Base-by-base conservation (phyloP, 2,329 filamentous ascomycete species). In the Scortechinia acanthostroma region DNA sequence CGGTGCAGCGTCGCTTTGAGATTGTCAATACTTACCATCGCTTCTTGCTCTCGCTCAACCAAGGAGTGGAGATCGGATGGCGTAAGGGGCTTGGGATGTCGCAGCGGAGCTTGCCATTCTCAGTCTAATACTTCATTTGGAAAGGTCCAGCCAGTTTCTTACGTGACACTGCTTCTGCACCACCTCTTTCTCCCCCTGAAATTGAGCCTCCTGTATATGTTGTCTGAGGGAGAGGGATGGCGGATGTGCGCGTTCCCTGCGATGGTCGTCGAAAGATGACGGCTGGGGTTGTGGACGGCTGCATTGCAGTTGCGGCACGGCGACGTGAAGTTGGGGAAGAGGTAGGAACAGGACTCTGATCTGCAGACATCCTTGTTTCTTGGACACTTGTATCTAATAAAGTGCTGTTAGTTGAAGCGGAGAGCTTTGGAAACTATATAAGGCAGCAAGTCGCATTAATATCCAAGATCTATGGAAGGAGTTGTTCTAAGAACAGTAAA, bases 1-100 rank as follows among this genome's bases (percentile, higher is more conserved):
- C 37, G 42, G 21, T 15, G 22, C 20, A 4, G 3, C n/a, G 6
- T 16, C 47, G 20, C 22, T 23, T 30, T 22, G 45, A 13, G 22
- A 19, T 20, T 22, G 19, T 21, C 17, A 37, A 21, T 21, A 56
- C 67, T 50, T 64, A 80, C 79, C 52, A 83, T 76, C 43, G 77
- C 77, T 56, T 83, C 79, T 55, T 83, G 79, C 59, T 83, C 79
- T 53, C 80, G 79, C 60, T 83, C 79, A 21, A 82, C 66, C 56
- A 80, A 74, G 45, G 77, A 63, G 56, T 83, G 77, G 50, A 83
- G 62, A 58, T 83, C 79, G 4, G 78, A 77, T 1, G 77, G 70
- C 0, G 78, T 82, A 55, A 83, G 63, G 4, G 78, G 78, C 19
- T 77, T 69, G 14, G 79, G 78, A 57, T 83, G 78, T 43, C 79